Base-by-base conservation (phyloP, 1,284 basidiomycete genomes). In the Pisolithus thermaeus region DNA sequence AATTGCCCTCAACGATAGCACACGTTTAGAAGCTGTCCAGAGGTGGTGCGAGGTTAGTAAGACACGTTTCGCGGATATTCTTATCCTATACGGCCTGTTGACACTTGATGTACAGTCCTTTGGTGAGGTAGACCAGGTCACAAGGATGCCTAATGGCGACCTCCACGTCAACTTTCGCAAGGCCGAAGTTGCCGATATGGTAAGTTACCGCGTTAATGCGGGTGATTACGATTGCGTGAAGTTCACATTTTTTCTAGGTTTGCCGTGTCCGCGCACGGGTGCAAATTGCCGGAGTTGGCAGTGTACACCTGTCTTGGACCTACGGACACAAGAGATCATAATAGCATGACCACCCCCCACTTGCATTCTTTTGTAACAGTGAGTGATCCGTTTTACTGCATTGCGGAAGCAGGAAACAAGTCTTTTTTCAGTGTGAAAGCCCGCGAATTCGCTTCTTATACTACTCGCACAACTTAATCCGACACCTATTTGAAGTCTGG, bases 151-250 rank as follows among this genome's bases (percentile, higher is more conserved):
- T 35, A 88, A 86, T 57, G 83, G 82, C 40, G 86, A 89, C 65
- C 68, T 89, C 23, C 80, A 86, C 60, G 74, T 89, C 47, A 79
- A 83, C 61, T 89, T 88, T 61, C 75, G 79, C 46, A 79, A 78
- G 53, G 74, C 80, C 47, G 86, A 89, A 53, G 87, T 89, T 16
- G 87, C 87, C 23, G 87, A 89, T 56, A 89, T 84, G 11, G 86
- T 88, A 62, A 6, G 42, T 40, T 80, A 70, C 28, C 18, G 1
- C 11, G 40, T 42, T 27, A 25, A n/a, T 23, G 35, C n/a, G 44
- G 40, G 25, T 27, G 25, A 4, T 27, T 37, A 30, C 28, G 23
- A 16, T 25, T 5, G 22, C 7, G 3, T n/a, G 39, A 9, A 18
- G 22, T 25, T 6, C 4, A 9, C 14, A 23, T 12, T 22, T 51